Evolutionary conservation across 176 grass and related monocot species (phyloP), one percentile per base, ranked within the genome.

Genomic region (Bromus sterilis): DNA sequence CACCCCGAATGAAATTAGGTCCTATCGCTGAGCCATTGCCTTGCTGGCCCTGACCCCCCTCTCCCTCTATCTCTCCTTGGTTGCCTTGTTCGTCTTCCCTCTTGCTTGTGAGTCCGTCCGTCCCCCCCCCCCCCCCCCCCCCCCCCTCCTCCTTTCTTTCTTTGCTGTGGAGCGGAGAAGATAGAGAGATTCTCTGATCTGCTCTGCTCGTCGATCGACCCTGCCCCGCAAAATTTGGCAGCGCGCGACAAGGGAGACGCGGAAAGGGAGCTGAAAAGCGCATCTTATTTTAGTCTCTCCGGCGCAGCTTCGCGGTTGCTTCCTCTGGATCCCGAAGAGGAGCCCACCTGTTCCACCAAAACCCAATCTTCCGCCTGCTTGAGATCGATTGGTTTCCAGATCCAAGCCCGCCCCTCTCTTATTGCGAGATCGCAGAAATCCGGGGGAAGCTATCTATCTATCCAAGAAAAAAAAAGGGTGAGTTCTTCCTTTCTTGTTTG

Each of bases 1-100:
- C 56, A 67, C 41, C 42, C 79, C 78, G 51, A 90, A 82, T 77
- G 67, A 70, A 83, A 78, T 91, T 86, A 92, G 79, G 60, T 59
- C 83, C 90, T 79, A 91, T 86, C 69, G 82, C 72, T 82, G 65
- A 75, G 78, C 78, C 40, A 70, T 43, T 80, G 90, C 87, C 66
- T 80, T 83, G 86, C 86, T 88, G 82, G 71, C 75, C 40, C 77
- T 73, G 78, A 78, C 56, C 85, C 76, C 75, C n/a, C 53, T 5
- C 41, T 32, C 35, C 32, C 77, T 71, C 56, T 51, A 57, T 78
- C 82, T 78, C 25, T 34, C 71, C 71, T 55, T 77, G 34, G 44
- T 68, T 81, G 71, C 71, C 57, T 41, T 56, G 73, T 76, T 72
- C 78, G 48, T 63, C 66, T 25, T 64, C 76, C 70, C 56, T 36